A percentile compares a stretch with the other conserved stretches of the same genome.
Evolutionary conservation across 2,329 filamentous ascomycete species (phyloP).

Genomic region (Pleurostoma richardsiae): DNA sequence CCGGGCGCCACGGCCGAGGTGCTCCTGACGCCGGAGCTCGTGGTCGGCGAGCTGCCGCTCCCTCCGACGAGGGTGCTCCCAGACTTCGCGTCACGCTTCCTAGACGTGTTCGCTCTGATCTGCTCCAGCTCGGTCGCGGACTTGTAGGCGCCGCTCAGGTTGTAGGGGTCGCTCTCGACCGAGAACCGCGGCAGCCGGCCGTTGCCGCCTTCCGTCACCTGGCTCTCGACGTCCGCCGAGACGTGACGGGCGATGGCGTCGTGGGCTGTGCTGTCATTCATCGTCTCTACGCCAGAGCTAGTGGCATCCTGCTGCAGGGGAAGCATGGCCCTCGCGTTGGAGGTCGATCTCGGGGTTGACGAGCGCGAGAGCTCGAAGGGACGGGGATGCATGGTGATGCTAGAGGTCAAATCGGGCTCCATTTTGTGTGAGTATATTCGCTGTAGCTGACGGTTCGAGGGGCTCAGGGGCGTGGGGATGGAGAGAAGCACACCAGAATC

Average conservation of each 20-base stretch:
- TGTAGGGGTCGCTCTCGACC: conserved; percentile 72
- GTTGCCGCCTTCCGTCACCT: conserved; percentile 24
- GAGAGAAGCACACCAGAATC: too few species aligned
- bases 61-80: conserved; percentile 20
- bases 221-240: conserved; percentile 43
- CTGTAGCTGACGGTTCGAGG: too few species aligned
- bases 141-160: conserved; percentile 73
- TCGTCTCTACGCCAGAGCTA: conserved; percentile 41
- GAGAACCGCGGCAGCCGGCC: conserved; percentile 52
- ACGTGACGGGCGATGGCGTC: conserved; percentile 36
- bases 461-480: too few species aligned
- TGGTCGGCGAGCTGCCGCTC: conserved; percentile 14
- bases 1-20: conserved; percentile 6
- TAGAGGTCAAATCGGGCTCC: conserved; percentile 34
- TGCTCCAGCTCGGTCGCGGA: conserved; percentile 67
- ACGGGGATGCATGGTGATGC: conserved; percentile 38
- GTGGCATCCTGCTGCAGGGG: conserved; percentile 27
- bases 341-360: conserved; percentile 14
- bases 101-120: conserved; percentile 76
- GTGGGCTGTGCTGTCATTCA: conserved; percentile 22
- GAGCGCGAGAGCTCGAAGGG: conserved; percentile 30
- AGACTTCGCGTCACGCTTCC: conserved; percentile 56
- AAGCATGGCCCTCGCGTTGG: conserved; percentile 1
- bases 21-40: conserved; percentile 2
- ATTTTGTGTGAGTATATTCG: too few species aligned